Evolutionary conservation across 2,329 filamentous ascomycete genomes (phyloP).

Genomic region (Aaosphaeria pasadenensis): DNA sequence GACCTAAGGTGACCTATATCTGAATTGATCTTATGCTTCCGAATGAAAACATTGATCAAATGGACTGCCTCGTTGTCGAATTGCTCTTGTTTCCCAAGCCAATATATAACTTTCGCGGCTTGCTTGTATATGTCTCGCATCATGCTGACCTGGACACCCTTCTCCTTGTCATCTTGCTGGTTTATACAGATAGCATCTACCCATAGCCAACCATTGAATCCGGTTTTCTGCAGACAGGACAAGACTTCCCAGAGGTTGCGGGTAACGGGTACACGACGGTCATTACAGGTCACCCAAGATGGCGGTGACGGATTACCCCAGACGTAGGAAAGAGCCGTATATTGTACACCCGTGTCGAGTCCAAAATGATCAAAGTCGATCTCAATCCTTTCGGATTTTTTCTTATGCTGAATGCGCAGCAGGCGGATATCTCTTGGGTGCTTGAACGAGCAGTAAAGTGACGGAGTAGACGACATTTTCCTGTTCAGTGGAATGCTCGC

Average conservation of each 20-base stretch:
- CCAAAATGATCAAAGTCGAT: slow-evolving; percentile 1
- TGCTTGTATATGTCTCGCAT: slow-evolving; percentile 9
- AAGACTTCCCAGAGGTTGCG: background rate
- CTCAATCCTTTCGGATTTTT: background rate
- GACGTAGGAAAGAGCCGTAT: slow-evolving; percentile 9
- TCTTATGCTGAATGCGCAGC: slow-evolving; percentile 1
- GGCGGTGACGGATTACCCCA: slow-evolving; percentile 5
- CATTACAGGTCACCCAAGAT: background rate
- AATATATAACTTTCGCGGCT: slow-evolving; percentile 7
- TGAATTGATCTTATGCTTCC: background rate
- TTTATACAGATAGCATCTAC: background rate
- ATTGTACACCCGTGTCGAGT: background rate
- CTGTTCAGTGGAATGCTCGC: too few relatives aligned
- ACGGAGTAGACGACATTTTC: background rate
- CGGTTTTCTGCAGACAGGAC: background rate
- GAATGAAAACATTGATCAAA: slow-evolving; percentile 2
- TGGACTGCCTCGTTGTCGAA: slow-evolving; percentile 4
- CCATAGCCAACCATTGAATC: background rate
- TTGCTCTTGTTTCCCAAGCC: slow-evolving; percentile 6
- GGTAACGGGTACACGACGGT: background rate
- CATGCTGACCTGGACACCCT: slow-evolving; percentile 6
- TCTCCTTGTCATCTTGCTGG: slow-evolving; percentile 4
- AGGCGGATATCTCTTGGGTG: slow-evolving; percentile 1
- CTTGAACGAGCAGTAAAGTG: slow-evolving; percentile 1
- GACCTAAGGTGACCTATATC: background rate